Conservation (phyloP, 768 basidiomycete species). For the Pleurotus sapidus region DNA sequence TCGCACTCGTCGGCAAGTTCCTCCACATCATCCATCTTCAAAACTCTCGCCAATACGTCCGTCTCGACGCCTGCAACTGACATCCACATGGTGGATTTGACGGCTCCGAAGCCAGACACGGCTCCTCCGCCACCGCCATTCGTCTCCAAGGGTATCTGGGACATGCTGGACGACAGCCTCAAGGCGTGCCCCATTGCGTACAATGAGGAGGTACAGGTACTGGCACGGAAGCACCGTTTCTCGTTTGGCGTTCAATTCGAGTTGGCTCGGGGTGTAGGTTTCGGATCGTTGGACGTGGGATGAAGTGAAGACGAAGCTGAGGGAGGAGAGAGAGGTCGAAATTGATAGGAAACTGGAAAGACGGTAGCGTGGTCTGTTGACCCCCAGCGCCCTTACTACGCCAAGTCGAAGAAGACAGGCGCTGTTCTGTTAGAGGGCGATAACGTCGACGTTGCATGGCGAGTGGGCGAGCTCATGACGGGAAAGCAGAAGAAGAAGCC, state of each 20-base stretch:
- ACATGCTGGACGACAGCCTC: conserved; percentile 12
- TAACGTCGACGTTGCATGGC: conserved; percentile 26
- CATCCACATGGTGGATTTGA: too few relatives aligned
- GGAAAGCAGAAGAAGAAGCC: conserved; percentile 2
- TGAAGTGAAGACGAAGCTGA: conserved; percentile 12
- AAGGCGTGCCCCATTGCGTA: conserved; percentile 31
- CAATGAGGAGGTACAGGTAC: conserved; percentile 24
- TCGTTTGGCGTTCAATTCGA: conserved; percentile 48
- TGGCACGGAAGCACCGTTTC: conserved; percentile 34
- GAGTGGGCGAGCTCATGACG: background rate
- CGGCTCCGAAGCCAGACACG: too few relatives aligned
- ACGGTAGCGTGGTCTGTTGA: background rate
- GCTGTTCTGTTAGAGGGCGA: conserved; percentile 27
- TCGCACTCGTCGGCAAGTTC: background rate
- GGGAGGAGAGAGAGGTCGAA: background rate
- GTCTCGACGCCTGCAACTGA: too few relatives aligned
- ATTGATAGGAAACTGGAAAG: background rate
- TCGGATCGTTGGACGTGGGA: conserved; percentile 38
- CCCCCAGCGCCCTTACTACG: conserved; percentile 17
- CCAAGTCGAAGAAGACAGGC: conserved; percentile 23
- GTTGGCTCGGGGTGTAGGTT: conserved; percentile 39
- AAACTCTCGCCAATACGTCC: too few relatives aligned
- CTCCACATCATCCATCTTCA: too few relatives aligned
- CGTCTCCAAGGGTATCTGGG: background rate
- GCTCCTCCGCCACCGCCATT: background rate